Evolutionary conservation across 2,329 filamentous ascomycete species (phyloP).

Genomic region (Chaetomium strumarium): DNA sequence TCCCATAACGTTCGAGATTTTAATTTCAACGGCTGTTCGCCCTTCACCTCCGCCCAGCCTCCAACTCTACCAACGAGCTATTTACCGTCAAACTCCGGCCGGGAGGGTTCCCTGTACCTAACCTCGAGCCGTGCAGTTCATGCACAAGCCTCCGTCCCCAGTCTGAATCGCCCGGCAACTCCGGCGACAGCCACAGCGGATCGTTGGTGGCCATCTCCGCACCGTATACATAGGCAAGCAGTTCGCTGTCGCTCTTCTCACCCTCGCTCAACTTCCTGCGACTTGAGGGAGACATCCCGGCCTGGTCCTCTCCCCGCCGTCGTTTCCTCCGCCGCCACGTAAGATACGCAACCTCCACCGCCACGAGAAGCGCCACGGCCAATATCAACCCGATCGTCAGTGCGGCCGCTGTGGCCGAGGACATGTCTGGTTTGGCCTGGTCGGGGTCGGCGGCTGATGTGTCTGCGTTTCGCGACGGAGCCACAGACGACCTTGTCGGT

Average conservation of each 20-base stretch:
- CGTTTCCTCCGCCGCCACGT: conserved; percentile 12
- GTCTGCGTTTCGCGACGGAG: not conserved
- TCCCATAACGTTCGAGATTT: too few species aligned
- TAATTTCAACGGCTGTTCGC: not conserved
- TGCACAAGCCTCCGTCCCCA: conserved; percentile 8
- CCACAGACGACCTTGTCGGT: not conserved
- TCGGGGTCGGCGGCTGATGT: not conserved
- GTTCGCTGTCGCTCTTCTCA: not conserved
- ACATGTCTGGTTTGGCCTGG: not conserved
- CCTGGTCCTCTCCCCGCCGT: not conserved
- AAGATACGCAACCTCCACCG: conserved; percentile 9
- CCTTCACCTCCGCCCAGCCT: not conserved
- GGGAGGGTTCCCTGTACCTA: not conserved
- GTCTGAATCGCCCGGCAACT: conserved; percentile 11
- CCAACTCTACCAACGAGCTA: conserved; percentile 15
- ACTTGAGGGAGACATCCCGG: not conserved
- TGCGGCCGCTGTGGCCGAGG: conserved; percentile 9
- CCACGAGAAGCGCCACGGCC: conserved; percentile 9
- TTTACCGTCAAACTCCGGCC: conserved; percentile 6
- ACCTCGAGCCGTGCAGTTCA: conserved; percentile 9
- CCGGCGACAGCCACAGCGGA: conserved; percentile 9
- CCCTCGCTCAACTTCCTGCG: not conserved
- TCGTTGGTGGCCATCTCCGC: conserved; percentile 1
- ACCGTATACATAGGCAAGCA: conserved; percentile 7
- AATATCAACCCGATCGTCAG: conserved; percentile 17